Percentiles rank a stretch among this genome's conserved stretches.
phyloP scores from a whole-genome alignment of 768 basidiomycete genomes.

The Tulasnella sp. region DNA sequence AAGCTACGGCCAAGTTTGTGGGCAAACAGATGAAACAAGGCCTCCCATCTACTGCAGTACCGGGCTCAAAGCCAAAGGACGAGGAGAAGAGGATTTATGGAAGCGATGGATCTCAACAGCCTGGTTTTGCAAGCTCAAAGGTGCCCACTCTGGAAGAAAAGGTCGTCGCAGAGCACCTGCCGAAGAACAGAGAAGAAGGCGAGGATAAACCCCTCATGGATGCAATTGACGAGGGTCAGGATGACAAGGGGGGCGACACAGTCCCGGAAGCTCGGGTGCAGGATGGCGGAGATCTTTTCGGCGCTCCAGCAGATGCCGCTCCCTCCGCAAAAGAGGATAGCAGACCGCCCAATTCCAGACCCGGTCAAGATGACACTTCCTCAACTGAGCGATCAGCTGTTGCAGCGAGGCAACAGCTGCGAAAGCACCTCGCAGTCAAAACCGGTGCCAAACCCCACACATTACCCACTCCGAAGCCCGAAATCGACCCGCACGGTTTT shows the following conservation, averaged over 20 bases:
- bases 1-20: constrained; percentile 39
- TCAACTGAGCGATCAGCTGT: constrained; percentile 51
- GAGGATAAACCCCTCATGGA: constrained; percentile 35
- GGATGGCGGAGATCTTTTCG: constrained; percentile 46
- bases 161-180: constrained; percentile 49
- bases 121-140: constrained; percentile 57
- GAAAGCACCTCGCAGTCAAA: constrained; percentile 54
- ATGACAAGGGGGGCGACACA: constrained; percentile 26
- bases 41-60: constrained; percentile 42
- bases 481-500: constrained; percentile 70
- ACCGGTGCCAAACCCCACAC: constrained; percentile 55
- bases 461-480: constrained; percentile 62
- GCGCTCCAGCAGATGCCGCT: constrained; percentile 54
- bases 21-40: constrained; percentile 43
- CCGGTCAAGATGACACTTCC: constrained; percentile 43
- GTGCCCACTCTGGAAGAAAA: constrained; percentile 72
- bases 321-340: constrained; percentile 43
- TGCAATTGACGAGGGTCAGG: constrained; percentile 34
- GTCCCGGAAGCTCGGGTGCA: constrained; percentile 39
- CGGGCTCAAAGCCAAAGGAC: constrained; percentile 43
- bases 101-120: constrained; percentile 47
- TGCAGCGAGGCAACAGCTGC: constrained; percentile 47
- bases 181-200: constrained; percentile 37
- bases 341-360: constrained; percentile 47
- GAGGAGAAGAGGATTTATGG: constrained; percentile 53